Evolutionary conservation across 2,329 filamentous ascomycete genomes (phyloP), one percentile per base, ranked within the genome.

Genomic region (Chrysoporthe puriensis): DNA sequence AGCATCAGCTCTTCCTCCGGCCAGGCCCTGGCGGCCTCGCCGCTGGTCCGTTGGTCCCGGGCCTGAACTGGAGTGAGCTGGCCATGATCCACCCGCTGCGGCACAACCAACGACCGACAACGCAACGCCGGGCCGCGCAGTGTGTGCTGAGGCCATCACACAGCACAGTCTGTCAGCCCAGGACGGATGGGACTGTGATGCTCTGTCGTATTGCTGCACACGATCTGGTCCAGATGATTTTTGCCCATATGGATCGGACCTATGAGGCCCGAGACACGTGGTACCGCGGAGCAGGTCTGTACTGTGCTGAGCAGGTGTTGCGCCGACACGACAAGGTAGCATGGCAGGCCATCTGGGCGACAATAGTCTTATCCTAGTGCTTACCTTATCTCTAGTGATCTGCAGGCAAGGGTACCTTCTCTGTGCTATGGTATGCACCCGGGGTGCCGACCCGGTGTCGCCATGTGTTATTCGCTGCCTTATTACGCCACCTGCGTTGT

Each of bases 281-380:
- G 11, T 34, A 54, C 11, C 32, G 14, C 4, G 16, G 6, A 16
- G 11, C 13, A 32, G 26, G 26, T 26, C 26, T 26, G 26, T 26
- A 26, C 26, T 13, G 5, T 16, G 32, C 50, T 34, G 32, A 32
- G 50, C 26, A 34, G 32, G 50, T 54, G 50, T 26, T 54, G 50
- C 50, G 21, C 16, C 9, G 48, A 52, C 21, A 52, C 48, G 48
- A 52, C 48, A 5, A 46, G 26, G 59, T 46, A 48, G n/a, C 43
- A 61, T 34, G 59, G 14, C 59, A 44, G 21, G n/a, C 36, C 13
- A n/a, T 26, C 57, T 61, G 59, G 43, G 43, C 59, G 48, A 26
- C 59, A 61, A 61, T 61, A 61, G 59, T 61, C 59, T 44, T 18
- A 48, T 46, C 13, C 14, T 61, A 61, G 59, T 61, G 59, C 59